Evolutionary conservation across 2,329 filamentous ascomycete genomes (phyloP), one percentile per base, ranked within the genome.

Genomic region (Claviceps quebecensis): DNA sequence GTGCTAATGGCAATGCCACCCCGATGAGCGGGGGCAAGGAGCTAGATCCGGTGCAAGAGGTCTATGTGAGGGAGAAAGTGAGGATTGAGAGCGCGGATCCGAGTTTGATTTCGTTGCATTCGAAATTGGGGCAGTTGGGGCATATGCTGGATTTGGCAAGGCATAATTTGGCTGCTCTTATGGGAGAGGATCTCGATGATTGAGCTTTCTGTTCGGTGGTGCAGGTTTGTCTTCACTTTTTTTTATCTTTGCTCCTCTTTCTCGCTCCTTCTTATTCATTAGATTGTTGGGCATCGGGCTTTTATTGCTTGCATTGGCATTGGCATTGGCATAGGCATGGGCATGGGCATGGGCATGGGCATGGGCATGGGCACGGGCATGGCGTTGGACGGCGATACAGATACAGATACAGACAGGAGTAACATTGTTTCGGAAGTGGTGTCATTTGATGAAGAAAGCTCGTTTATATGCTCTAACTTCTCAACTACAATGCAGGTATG

Each of bases 81-180:
- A 77, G 86, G 41, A 84, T 96, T 2, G 90, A 95, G 66, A 91
- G 81, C 60, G 87, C 89, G 51, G 90, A 97, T 65, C 91, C 91
- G 1, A 90, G 82, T 59, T 65, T 96, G 56, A 82, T 96, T 64
- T 84, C 86, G 38, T 74, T 93, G 37, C 84, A 87, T 65, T 84
- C 88, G 5, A 96, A 96, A 68, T 71, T 96, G 58, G 80, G 77
- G 34, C 88, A 86, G 4, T 69, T 96, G 52, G 83, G 85, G 56
- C 80, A 89, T 59, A 83, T 83, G 55, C 74, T 95, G 19, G 72
- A 75, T 52, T 72, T 86, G 55, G 83, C 84, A 56, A 76, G 86
- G 58, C 73, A 78, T 51, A 89, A 89, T 13, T 67, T 96, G 56
- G 78, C 80, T 23, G 80, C 85, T 14, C 85, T 95, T 1, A 88